These are phyloP conservation scores for Oryza glaberrima DNA, from an alignment of 176 grass and related monocot species.

Conservation along the genomic window DNA sequence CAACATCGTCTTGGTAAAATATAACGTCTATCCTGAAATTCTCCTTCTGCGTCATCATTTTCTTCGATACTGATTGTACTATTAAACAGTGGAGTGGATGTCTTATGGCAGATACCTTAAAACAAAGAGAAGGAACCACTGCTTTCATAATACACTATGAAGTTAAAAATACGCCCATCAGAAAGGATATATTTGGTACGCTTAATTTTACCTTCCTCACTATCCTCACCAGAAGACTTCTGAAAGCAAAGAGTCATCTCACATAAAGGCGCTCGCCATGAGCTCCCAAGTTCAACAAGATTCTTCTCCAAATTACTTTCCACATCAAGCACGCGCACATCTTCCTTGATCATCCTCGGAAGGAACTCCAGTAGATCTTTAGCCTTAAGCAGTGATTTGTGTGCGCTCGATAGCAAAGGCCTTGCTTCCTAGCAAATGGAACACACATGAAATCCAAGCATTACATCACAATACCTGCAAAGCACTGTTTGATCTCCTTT, in stretches of 20 bases:
- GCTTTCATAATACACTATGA: slow-evolving; percentile 27
- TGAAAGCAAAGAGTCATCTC: slow-evolving; percentile 64
- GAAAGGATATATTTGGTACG: neutral
- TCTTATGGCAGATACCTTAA: slow-evolving; percentile 52
- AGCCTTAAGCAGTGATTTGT: slow-evolving; percentile 56
- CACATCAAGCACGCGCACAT: neutral
- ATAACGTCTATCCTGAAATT: slow-evolving; percentile 62
- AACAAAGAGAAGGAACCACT: slow-evolving; percentile 4
- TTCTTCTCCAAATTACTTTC: slow-evolving; percentile 48
- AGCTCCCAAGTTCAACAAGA: slow-evolving; percentile 71
- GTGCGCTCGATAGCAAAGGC: slow-evolving; percentile 56
- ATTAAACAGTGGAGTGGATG: slow-evolving; percentile 68
- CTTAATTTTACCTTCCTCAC: slow-evolving; percentile 54
- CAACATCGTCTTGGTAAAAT: slow-evolving; percentile 75
- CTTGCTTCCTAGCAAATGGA: slow-evolving; percentile 60
- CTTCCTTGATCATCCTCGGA: slow-evolving; percentile 45
- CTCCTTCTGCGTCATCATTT: slow-evolving; percentile 60
- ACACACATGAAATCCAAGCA: slow-evolving; percentile 23
- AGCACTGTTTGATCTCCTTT: neutral
- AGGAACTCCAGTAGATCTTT: slow-evolving; percentile 58
- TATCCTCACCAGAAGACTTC: slow-evolving; percentile 18
- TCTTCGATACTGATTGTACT: slow-evolving; percentile 54
- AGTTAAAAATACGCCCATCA: slow-evolving; percentile 21
- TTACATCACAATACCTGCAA: neutral
- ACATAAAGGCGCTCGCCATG: slow-evolving; percentile 72